Evolutionary conservation across 2,329 filamentous ascomycete genomes (phyloP), one percentile per base, ranked within the genome.

Genomic region (Aspergillus sp.): DNA sequence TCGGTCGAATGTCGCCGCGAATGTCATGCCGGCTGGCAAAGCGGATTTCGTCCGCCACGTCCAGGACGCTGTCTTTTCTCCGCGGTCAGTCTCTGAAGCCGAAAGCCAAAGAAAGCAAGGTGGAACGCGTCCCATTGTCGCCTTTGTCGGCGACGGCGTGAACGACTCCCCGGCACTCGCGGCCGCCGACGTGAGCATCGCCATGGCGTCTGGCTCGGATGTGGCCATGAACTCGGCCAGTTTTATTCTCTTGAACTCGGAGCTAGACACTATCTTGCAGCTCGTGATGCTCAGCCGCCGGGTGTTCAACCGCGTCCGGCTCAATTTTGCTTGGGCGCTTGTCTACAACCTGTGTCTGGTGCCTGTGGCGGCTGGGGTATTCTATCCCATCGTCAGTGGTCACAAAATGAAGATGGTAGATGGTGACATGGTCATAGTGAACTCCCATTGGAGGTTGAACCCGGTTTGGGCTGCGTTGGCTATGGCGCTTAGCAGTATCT

Each of bases 401-500:
- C 73, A 69, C 20, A 67, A 68, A 38, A 50, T 69, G 14, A 69
- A 71, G 4, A 59, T 58, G 49, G 52, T 63, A 31, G 67, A 62
- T 60, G 62, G 66, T 58, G 67, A 70, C 58, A 69, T 64, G 20
- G 62, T 64, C 41, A 62, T 54, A 53, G 67, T 70, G 29, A 57
- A 68, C 55, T 64, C 64, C 10, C 73, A 76, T 47, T 79, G 76
- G 73, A 66, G 76, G 31, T 54, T 80, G 7, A 76, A 75, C 57
- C 78, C 78, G 1, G 77, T 79, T 5, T 97, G 92, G 92, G 93
- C 92, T 4, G 88, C 86, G 59, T 73, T 96, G 68, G 92, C 92
- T 1, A 97, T 97, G 93, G 93, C 93, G 21, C 72, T 92, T 70
- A 96, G 91, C 71, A 93, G 88, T 70, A 86, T 97, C 60, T 94